Evolutionary conservation across 2,329 filamentous ascomycete genomes (phyloP), one percentile per base, ranked within the genome.

Genomic region (Fusarium nurragi): DNA sequence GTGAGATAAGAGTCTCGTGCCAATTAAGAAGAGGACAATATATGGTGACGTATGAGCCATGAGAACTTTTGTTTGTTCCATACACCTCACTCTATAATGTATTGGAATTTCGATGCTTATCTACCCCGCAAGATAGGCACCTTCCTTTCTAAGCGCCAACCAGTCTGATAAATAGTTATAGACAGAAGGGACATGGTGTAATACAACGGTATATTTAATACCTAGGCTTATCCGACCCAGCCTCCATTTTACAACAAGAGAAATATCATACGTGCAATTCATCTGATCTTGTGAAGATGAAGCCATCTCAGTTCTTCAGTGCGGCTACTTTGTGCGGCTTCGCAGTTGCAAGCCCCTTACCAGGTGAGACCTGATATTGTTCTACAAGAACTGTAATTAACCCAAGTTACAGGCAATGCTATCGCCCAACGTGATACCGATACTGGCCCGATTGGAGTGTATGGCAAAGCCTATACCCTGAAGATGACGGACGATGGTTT

Each of bases 401-500:
- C 4, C 2, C 10, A 16, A 0, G 8, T 2, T 9, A 2, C 8
- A 45, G 40, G 1, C 0, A 14, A 26, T 18, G 18, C 1, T 4
- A 12, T 57, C 2, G 19, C 34, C 1, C 7, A 57, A 7, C 36
- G 54, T 9, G 54, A 55, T 4, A 22, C 18, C 3, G 13, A 28
- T 1, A n/a, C 48, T 5, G 11, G 48, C 2, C 5, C 19, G 11
- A 30, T 25, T 32, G 19, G 40, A 10, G 34, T 19, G 4, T 48
- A 48, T 28, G 45, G 32, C 4, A 48, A 28, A 16, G 22, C 32
- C 16, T 48, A 48, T 10, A 37, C 30, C 2, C 14, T 52, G 2
- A 52, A 52, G 40, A 45, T 46, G 30, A 36, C 47, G 18, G 49
- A 53, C 6, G 49, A 53, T 26, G 49, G 49, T 1, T 45, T 52